Conservation (phyloP, 305 asterid species). For the Rubia peregrina region DNA sequence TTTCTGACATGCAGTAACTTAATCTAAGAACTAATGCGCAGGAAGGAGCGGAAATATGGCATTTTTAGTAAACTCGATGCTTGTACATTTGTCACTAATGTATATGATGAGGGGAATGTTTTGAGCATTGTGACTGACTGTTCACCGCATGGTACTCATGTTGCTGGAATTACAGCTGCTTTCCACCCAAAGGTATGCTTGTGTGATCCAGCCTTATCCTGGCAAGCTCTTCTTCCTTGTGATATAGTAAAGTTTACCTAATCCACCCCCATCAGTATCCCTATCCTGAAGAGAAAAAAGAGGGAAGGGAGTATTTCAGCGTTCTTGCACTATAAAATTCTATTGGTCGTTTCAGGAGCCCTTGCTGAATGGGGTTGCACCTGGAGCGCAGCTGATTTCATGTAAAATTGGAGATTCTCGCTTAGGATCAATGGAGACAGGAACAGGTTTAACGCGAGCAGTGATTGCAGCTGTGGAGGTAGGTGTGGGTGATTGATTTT, state of each 20-base stretch:
- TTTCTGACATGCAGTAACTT: neutral
- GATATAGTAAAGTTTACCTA: too few species aligned
- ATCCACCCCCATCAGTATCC: neutral
- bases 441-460: conserved; percentile 96
- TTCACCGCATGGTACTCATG: conserved; percentile 98
- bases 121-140: conserved; percentile 92
- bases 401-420: conserved; percentile 98
- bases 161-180: conserved; percentile 96
- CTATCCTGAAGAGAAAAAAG: neutral
- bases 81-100: conserved; percentile 69
- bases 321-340: neutral
- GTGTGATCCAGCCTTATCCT: conserved; percentile 5
- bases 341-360: conserved; percentile 58
- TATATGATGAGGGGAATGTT: conserved; percentile 67
- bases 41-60: conserved; percentile 83
- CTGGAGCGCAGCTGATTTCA: conserved; percentile 96
- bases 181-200: conserved; percentile 71
- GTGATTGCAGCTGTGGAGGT: conserved; percentile 96
- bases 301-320: neutral
- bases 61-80: conserved; percentile 90
- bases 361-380: conserved; percentile 95
- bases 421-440: conserved; percentile 96
- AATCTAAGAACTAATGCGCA: conserved; percentile 26
- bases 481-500: conserved; percentile 8
- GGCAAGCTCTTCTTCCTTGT: neutral